Base-by-base conservation (phyloP, 345 rosid genomes). In the Linum tenue region DNA sequence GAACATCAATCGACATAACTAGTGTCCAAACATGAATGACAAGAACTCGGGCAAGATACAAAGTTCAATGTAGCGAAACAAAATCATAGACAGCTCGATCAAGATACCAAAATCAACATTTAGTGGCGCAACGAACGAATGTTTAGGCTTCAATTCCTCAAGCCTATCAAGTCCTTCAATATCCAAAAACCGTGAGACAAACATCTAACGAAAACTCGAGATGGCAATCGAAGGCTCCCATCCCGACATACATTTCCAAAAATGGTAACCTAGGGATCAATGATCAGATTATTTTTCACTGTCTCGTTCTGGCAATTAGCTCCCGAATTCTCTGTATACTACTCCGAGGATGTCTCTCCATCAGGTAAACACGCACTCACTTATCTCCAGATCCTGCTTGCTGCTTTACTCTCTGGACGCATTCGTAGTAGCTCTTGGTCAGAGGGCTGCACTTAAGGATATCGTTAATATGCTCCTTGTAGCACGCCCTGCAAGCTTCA, bases 401-500 rank as follows among this genome's bases (percentile, higher is more conserved):
- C 77, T 86, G 90, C 76, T 83, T 79, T n/a, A 59, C 86, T 75
- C 78, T 72, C 73, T 84, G 87, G 58, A 90, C 91, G 37, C 99
- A 95, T 37, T 95, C 87, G 10, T 88, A 79, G 42, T 78, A 95
- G 64, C 66, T 80, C 77, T 59, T 75, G 11, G 85, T 86, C 10
- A 87, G 69, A 39, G 79, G 75, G 67, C 77, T 76, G 70, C 98
- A 95, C 77, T 81, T 89, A 67, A 85, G 72, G 16, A 84, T 82
- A 66, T 86, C 85, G 44, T 78, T 70, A 6, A 65, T 60, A 60
- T 80, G 78, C 72, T 86, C 92, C 80, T 87, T 81, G 86, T 91
- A 95, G 79, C 99, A 95, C 51, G 83, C 60, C 75, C 74, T 76
- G 81, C 82, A 87, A 5, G 96, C 94, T 53, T 86, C 85, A 44